These are phyloP conservation scores for Cryphonectria parasitica DNA, from an alignment of 2,329 filamentous ascomycete species.

Conservation along the genomic window DNA sequence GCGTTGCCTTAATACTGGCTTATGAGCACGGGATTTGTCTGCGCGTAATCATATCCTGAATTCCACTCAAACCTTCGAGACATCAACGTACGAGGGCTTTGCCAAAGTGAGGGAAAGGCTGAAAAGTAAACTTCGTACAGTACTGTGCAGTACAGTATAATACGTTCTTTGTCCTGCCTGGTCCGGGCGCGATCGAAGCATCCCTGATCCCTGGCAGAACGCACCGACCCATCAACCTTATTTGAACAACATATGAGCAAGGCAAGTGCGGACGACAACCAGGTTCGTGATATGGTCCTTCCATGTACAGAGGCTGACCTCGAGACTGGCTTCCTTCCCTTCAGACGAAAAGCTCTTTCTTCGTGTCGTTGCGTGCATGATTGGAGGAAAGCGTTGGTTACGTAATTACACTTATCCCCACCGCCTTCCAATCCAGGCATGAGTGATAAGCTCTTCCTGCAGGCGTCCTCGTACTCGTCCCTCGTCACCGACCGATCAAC, in stretches of 20 bases:
- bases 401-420: slow-evolving; percentile 3
- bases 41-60: no score
- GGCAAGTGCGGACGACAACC: not conserved
- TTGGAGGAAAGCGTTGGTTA: not conserved
- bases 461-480: not conserved
- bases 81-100: no score
- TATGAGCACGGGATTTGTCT: no score
- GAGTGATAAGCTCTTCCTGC: not conserved
- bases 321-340: not conserved
- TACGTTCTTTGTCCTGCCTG: not conserved
- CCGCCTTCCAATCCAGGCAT: slow-evolving; percentile 8
- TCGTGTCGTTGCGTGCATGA: not conserved
- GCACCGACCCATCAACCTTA: slow-evolving; percentile 19
- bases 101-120: no score
- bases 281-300: not conserved
- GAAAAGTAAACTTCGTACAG: not conserved
- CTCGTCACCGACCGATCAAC: not conserved
- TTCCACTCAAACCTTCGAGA: not conserved
- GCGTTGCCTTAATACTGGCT: no score
- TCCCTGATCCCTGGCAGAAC: slow-evolving; percentile 2
- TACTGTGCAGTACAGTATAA: not conserved
- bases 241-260: slow-evolving; percentile 20
- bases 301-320: not conserved
- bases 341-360: not conserved
- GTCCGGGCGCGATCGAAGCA: not conserved